Evolutionary conservation across 1,284 basidiomycete species (phyloP).

Genomic region (Leccinum angustisporum): DNA sequence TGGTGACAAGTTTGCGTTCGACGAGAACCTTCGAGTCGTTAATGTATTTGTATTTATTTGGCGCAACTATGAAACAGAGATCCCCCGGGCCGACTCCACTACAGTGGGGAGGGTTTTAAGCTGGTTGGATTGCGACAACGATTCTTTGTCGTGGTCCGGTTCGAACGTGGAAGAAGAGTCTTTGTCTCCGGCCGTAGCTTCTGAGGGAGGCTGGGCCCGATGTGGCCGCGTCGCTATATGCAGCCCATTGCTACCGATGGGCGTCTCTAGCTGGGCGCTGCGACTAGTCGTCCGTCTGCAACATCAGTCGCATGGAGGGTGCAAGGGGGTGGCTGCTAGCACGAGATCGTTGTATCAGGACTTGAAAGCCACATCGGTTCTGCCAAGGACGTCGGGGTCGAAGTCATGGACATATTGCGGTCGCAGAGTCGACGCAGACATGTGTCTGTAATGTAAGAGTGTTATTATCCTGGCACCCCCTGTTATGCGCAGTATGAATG

Average conservation of each 20-base stretch:
- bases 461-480: no score
- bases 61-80: no score
- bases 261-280: background rate
- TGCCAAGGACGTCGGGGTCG: background rate
- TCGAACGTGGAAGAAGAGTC: background rate
- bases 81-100: no score
- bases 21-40: no score
- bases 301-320: background rate
- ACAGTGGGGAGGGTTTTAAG: no score
- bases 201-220: background rate
- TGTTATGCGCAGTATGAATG: no score
- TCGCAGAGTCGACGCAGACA: no score
- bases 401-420: background rate
- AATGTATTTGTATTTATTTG: no score
- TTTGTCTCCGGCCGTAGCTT: background rate
- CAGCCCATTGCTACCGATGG: background rate
- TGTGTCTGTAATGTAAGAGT: no score
- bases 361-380: background rate
- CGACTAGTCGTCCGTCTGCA: slow-evolving; percentile 1
- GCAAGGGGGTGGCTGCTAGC: background rate
- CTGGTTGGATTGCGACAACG: no score
- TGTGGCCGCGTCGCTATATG: background rate
- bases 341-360: background rate
- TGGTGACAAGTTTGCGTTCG: no score
- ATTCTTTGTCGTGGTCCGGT: background rate